Evolutionary conservation across 306 rosid species (phyloP).

Genomic region (Trifolium fragiferum): DNA sequence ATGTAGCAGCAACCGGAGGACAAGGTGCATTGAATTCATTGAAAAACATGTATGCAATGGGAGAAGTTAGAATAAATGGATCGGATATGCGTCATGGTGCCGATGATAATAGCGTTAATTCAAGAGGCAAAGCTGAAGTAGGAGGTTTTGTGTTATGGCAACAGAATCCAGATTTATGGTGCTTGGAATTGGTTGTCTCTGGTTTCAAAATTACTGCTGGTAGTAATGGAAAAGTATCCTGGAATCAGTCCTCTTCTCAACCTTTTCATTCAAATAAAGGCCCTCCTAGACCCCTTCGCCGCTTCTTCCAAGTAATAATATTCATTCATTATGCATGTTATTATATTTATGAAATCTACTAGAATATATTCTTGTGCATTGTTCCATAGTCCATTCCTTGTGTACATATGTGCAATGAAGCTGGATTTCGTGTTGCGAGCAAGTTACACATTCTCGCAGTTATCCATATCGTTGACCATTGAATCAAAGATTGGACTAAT

Average conservation of each 20-base stretch:
- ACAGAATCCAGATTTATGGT: conserved; percentile 87
- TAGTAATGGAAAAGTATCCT: conserved; percentile 72
- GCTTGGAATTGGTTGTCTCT: conserved; percentile 81
- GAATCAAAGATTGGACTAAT: no score
- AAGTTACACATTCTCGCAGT: no score
- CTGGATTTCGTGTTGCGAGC: no score
- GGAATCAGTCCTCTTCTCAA: conserved; percentile 87
- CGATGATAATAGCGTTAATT: conserved; percentile 44
- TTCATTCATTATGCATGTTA: not conserved
- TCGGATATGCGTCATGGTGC: conserved; percentile 64
- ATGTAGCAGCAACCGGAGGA: conserved; percentile 88
- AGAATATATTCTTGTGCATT: no score
- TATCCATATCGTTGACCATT: no score
- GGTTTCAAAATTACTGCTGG: conserved; percentile 87
- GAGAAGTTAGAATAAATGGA: conserved; percentile 73
- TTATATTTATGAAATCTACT: not conserved
- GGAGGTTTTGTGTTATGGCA: conserved; percentile 97
- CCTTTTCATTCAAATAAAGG: conserved; percentile 80
- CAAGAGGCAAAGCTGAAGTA: conserved; percentile 61
- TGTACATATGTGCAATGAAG: no score
- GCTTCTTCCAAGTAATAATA: conserved; percentile 72
- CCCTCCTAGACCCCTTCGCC: conserved; percentile 92
- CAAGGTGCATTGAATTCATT: conserved; percentile 61
- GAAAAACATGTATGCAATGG: conserved; percentile 79
- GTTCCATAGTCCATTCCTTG: no score